Evolutionary conservation across 441 rosid species (phyloP).

Genomic region (Syzygium syzygioides): DNA sequence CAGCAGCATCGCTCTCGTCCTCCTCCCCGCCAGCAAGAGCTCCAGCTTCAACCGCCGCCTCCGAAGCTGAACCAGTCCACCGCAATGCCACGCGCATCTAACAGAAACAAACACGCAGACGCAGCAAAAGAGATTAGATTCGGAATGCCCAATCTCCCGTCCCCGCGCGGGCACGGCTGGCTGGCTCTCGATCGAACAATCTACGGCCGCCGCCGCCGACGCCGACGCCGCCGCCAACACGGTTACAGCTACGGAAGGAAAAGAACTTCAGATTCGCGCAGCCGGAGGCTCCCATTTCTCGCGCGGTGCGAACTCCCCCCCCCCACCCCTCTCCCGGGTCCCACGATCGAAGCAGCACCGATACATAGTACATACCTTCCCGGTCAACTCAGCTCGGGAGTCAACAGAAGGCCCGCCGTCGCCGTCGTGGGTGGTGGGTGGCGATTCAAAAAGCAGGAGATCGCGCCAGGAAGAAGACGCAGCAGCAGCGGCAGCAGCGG

Average conservation of each 20-base stretch:
- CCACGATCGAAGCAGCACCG: background rate
- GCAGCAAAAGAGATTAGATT: background rate
- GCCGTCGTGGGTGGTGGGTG: background rate
- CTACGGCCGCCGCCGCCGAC: background rate
- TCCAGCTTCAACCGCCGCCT: background rate
- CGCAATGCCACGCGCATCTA: background rate
- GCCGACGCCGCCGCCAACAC: background rate
- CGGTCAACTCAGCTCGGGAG: background rate
- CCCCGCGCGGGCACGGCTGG: background rate
- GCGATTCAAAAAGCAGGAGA: background rate
- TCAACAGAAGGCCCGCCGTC: background rate
- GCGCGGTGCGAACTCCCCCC: background rate
- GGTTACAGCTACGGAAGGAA: background rate
- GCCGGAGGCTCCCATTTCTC: background rate
- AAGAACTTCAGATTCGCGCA: background rate
- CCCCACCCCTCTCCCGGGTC: background rate
- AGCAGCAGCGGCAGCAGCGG: background rate
- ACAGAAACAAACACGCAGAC: background rate
- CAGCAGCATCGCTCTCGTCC: background rate
- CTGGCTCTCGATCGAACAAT: background rate
- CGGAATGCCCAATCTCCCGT: background rate
- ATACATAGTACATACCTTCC: background rate
- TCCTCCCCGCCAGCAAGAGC: background rate
- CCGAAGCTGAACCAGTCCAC: background rate
- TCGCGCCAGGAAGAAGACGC: background rate